Evolutionary conservation across 257 asterid genomes (phyloP).

Genomic region (Solanum arcanum): DNA sequence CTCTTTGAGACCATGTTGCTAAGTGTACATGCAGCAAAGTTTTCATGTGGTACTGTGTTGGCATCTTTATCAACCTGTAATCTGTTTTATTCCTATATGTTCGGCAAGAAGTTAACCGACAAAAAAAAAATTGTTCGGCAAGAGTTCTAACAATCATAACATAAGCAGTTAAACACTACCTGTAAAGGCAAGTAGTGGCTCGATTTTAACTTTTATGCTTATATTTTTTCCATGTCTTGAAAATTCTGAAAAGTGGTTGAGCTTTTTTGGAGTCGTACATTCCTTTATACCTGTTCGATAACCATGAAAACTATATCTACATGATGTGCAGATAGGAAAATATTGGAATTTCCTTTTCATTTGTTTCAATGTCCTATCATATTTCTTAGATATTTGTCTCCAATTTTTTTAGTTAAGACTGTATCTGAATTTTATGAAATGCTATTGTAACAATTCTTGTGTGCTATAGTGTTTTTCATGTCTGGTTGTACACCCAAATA

Average conservation of each 20-base stretch:
- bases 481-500: not conserved
- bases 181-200: not conserved
- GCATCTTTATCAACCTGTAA: not conserved
- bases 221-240: not conserved
- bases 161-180: not conserved
- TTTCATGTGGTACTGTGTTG: not conserved
- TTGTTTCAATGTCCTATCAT: not conserved
- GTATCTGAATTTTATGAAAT: not conserved
- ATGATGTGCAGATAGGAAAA: not conserved
- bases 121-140: not conserved
- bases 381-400: not conserved
- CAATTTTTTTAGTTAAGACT: not conserved
- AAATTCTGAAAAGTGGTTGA: not conserved
- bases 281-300: not conserved
- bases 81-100: not conserved
- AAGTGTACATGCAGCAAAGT: not conserved
- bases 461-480: not conserved
- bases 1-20: not conserved
- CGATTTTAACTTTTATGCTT: not conserved
- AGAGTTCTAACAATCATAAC: not conserved
- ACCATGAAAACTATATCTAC: not conserved
- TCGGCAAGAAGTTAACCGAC: not conserved
- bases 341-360: not conserved
- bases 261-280: not conserved
- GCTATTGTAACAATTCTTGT: not conserved